These are phyloP conservation scores for Thelephora terrestris DNA, from an alignment of 1,284 basidiomycete species.

Conservation along the genomic window DNA sequence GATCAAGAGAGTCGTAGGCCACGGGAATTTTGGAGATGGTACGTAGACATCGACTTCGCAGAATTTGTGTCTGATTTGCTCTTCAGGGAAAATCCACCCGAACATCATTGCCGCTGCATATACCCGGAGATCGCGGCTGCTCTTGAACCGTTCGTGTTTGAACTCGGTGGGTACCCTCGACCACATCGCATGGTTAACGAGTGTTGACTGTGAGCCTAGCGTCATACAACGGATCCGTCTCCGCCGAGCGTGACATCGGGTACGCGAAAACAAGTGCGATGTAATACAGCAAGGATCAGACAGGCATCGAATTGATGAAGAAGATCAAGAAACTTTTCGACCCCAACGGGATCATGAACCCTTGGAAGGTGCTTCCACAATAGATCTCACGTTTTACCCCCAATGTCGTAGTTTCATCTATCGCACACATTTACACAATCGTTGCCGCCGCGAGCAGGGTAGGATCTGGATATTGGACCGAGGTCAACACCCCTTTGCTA, in stretches of 20 bases:
- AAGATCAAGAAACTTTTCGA: constrained; percentile 89
- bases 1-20: constrained; percentile 82
- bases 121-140: constrained; percentile 76
- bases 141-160: constrained; percentile 94
- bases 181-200: constrained; percentile 1
- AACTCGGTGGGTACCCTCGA: constrained; percentile 50
- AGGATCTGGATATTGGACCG: too few relatives aligned
- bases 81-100: constrained; percentile 83
- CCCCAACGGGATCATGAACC: constrained; percentile 86
- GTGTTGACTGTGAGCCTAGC: constrained; percentile 26
- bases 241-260: constrained; percentile 94
- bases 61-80: constrained; percentile 8
- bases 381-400: too few relatives aligned
- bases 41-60: constrained; percentile 20
- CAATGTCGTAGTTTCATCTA: too few relatives aligned
- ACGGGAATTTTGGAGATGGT: constrained; percentile 97
- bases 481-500: constrained; percentile 3
- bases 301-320: constrained; percentile 84
- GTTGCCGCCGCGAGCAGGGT: too few relatives aligned
- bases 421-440: too few relatives aligned
- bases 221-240: constrained; percentile 79
- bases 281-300: constrained; percentile 76
- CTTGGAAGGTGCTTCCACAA: constrained; percentile 61
- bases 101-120: constrained; percentile 88
- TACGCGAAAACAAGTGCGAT: constrained; percentile 92